A percentile compares a stretch with the other conserved stretches of the same genome.
Conservation (phyloP, 768 basidiomycete species). For the Pleurotus citrinopileatus region DNA sequence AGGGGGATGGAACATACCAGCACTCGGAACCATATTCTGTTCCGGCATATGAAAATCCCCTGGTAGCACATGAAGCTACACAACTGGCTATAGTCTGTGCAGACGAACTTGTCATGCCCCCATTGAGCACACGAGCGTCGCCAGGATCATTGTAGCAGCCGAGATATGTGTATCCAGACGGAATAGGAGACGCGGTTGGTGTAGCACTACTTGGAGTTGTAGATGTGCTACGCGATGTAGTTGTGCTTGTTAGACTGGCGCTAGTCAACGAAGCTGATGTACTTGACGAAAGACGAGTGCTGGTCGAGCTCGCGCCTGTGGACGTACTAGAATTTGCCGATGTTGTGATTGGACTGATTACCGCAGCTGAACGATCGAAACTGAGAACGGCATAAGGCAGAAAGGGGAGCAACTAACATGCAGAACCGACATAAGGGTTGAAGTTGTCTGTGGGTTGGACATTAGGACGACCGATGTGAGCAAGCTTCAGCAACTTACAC, state of each 20-base stretch:
- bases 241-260: not conserved
- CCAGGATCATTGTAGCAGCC: constrained; percentile 4
- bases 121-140: constrained; percentile 6
- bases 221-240: not conserved
- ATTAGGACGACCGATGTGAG: not conserved
- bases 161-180: not conserved
- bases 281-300: not conserved
- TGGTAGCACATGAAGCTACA: not conserved
- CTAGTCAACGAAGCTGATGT: not conserved
- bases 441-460: constrained; percentile 47
- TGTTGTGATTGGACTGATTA: not conserved
- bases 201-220: not conserved
- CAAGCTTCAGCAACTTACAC: constrained; percentile 29
- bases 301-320: not conserved
- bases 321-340: not conserved
- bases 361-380: too few relatives aligned
- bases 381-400: not conserved
- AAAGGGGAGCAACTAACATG: constrained; percentile 24
- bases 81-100: constrained; percentile 1
- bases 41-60: constrained; percentile 7
- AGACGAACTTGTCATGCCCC: constrained; percentile 3
- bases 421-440: constrained; percentile 58
- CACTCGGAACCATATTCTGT: constrained; percentile 10
- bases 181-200: not conserved
- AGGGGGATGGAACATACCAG: not conserved